Evolutionary conservation across 495 filamentous ascomycete species (phyloP), one percentile per base, ranked within the genome.

Genomic region (Xylaria acuta): DNA sequence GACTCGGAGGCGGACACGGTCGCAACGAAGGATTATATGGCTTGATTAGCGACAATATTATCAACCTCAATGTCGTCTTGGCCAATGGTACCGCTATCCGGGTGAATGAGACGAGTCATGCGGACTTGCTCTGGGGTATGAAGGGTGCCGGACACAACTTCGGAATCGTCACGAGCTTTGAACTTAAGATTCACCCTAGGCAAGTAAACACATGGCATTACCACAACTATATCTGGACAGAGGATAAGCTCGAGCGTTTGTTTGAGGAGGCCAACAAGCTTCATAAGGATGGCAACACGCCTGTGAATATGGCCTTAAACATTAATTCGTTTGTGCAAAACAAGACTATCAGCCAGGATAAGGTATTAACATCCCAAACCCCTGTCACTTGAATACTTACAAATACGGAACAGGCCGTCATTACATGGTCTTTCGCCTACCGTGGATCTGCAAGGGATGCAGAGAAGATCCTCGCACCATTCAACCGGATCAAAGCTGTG

Each of bases 1-100:
- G 76, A 0, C 85, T 91, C 18, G 90, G 90, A 14, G 90, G 89
- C 64, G 90, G 89, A 51, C 86, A 89, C 71, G 89, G 90, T 20
- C 84, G 82, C 71, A 80, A 87, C 5, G 84, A 89, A 77, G 90
- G 90, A 11, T 77, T 78, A 22, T 77, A 88, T 72, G 88, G 88
- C 7, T 77, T 90, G 18, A 69, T 88, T 27, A 75, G 79, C 9
- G 88, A 90, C 62, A 82, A 85, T 49, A 76, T 90, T 25, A 9
- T 86, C 78, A 5, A 70, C 5, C 70, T 81, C 63, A 79, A 84
- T 32, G 76, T 90, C 12, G 84, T 90, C 1, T 79, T 87, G 32
- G 86, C 85, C 4, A 76, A 88, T 60, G 88, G 88, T 1, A 72
- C 75, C n/a, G 74, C 77, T 2, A 83, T 85, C 22, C 74, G 73